Conservation (phyloP, 2,329 filamentous ascomycete genomes). For the Exophiala xenobiotica region DNA sequence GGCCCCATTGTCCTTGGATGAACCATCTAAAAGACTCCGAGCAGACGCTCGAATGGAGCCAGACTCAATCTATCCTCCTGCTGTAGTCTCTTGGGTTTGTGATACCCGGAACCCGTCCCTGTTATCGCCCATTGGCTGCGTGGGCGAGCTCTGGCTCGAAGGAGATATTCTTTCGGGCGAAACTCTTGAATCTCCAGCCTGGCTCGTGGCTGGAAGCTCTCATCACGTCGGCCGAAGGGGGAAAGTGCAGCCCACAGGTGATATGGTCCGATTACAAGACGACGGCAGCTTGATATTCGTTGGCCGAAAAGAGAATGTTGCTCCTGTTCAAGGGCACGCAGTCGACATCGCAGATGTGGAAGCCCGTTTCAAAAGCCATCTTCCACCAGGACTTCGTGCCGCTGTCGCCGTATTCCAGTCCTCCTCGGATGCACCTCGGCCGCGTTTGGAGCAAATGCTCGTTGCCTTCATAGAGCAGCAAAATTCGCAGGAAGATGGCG, state of each 20-base stretch:
- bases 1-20: slow-evolving; percentile 39
- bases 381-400: slow-evolving; percentile 36
- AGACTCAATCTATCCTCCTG: slow-evolving; percentile 37
- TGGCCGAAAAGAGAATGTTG: slow-evolving; percentile 37
- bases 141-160: slow-evolving; percentile 45
- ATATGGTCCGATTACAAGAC: slow-evolving; percentile 35
- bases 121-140: slow-evolving; percentile 35
- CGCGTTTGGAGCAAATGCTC: slow-evolving; percentile 10
- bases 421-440: slow-evolving; percentile 1
- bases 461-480: slow-evolving; percentile 40
- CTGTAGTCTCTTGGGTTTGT: slow-evolving; percentile 44
- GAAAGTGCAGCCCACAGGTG: slow-evolving; percentile 35
- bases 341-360: slow-evolving; percentile 45
- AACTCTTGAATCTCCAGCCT: slow-evolving; percentile 34
- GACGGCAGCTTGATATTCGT: slow-evolving; percentile 35
- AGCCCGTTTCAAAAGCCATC: slow-evolving; percentile 37
- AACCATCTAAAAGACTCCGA: slow-evolving; percentile 23
- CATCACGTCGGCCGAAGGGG: slow-evolving; percentile 34
- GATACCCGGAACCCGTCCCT: slow-evolving; percentile 41
- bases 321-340: slow-evolving; percentile 40
- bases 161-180: slow-evolving; percentile 35
- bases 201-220: slow-evolving; percentile 39
- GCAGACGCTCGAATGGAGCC: neutral
- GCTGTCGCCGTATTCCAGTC: slow-evolving; percentile 31
- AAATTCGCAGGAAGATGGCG: slow-evolving; percentile 28